A percentile compares a stretch with the other conserved stretches of the same genome.
Evolutionary conservation across 805 yeast genomes (phyloP).

Genomic region (Myxozyma melibiosi): DNA sequence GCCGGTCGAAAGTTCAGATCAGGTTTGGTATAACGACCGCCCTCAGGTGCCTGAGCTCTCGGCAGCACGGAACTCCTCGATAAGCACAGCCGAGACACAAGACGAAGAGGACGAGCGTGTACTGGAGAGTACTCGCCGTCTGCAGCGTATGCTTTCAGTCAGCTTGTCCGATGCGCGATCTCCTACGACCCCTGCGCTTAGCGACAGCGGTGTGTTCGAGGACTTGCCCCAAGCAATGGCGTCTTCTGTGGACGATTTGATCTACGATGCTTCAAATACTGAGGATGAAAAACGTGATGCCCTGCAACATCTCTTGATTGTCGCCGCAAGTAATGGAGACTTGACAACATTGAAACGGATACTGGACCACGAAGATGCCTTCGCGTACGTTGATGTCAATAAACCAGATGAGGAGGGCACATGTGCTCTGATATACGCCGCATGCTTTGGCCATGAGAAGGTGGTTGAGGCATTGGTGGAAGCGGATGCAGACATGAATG

Average conservation of each 20-base stretch:
- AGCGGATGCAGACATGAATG: slow-evolving; percentile 44
- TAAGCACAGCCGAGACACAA: too few relatives aligned
- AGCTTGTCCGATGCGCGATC: slow-evolving; percentile 1
- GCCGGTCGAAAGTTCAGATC: too few relatives aligned
- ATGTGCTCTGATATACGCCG: slow-evolving; percentile 46
- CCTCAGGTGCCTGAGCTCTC: too few relatives aligned
- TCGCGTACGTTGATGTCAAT: slow-evolving; percentile 40
- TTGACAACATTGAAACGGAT: slow-evolving; percentile 38
- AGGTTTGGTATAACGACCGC: too few relatives aligned
- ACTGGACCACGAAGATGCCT: slow-evolving; percentile 36
- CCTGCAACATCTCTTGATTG: slow-evolving; percentile 41
- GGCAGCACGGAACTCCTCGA: too few relatives aligned
- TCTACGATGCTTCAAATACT: slow-evolving; percentile 28
- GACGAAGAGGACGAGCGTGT: slow-evolving; percentile 17
- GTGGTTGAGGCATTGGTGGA: slow-evolving; percentile 43
- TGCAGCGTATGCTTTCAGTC: slow-evolving; percentile 22
- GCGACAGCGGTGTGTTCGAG: not conserved
- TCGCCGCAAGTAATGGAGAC: slow-evolving; percentile 45
- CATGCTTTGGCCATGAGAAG: slow-evolving; percentile 46
- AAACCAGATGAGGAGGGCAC: slow-evolving; percentile 44
- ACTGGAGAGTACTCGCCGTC: slow-evolving; percentile 15
- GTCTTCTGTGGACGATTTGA: slow-evolving; percentile 32
- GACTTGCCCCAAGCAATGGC: not conserved
- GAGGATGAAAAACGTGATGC: slow-evolving; percentile 13
- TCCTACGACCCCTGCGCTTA: not conserved